These are phyloP conservation scores for Scutellaria baicalensis DNA, from an alignment of 257 asterid genomes.

Conservation along the genomic window DNA sequence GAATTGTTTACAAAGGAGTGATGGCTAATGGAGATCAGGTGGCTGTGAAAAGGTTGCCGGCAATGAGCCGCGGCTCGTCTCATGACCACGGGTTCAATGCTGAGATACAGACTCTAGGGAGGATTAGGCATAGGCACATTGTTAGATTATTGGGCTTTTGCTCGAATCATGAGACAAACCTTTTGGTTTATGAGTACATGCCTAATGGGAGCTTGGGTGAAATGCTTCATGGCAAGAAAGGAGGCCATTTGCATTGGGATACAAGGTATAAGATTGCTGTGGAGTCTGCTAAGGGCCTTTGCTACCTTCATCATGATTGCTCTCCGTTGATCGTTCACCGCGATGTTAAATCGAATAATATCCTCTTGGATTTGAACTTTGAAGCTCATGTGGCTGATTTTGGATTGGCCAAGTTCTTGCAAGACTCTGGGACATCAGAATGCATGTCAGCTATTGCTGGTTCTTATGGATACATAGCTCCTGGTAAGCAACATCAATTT, in stretches of 20 bases:
- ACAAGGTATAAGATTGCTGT: constrained; percentile 80
- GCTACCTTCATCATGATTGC: constrained; percentile 96
- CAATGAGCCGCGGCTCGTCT: constrained; percentile 81
- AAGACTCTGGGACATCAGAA: constrained; percentile 85
- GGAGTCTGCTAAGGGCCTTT: constrained; percentile 94
- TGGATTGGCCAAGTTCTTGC: constrained; percentile 97
- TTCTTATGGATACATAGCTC: constrained; percentile 96
- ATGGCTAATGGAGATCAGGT: constrained; percentile 79
- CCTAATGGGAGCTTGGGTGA: constrained; percentile 98
- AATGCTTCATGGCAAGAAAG: constrained; percentile 90
- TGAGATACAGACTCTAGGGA: constrained; percentile 90
- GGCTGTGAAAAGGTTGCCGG: constrained; percentile 81
- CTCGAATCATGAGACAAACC: constrained; percentile 86
- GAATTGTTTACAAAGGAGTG: constrained; percentile 76
- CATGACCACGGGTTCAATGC: constrained; percentile 98
- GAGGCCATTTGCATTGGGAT: constrained; percentile 94
- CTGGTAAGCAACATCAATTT: constrained; percentile 41
- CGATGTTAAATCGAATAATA: constrained; percentile 89
- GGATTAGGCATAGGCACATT: constrained; percentile 91
- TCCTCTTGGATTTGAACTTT: constrained; percentile 65
- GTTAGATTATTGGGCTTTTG: constrained; percentile 85
- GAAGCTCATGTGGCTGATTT: constrained; percentile 99
- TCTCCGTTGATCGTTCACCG: constrained; percentile 91
- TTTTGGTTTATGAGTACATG: constrained; percentile 88
- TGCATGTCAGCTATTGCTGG: constrained; percentile 99